Conservation (phyloP, 495 filamentous ascomycete genomes). For the Trichoderma virens region DNA sequence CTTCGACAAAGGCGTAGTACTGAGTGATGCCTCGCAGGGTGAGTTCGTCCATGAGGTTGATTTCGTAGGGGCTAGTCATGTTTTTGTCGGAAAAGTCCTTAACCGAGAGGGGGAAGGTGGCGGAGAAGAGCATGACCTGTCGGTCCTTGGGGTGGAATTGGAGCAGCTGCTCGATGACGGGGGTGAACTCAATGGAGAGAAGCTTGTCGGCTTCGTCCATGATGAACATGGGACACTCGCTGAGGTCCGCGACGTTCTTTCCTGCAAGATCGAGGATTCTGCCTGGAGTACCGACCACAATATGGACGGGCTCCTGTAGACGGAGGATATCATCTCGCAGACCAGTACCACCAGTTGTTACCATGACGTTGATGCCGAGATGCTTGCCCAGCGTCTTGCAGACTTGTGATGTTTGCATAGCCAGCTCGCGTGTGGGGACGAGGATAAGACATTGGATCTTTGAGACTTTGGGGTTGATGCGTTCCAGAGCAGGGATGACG, state of each 20-base stretch:
- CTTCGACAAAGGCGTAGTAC: conserved; percentile 98
- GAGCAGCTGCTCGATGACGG: conserved; percentile 90
- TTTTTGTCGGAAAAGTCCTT: conserved; percentile 98
- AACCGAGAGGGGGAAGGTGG: conserved; percentile 91
- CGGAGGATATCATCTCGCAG: conserved; percentile 96
- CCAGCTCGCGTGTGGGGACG: conserved; percentile 92
- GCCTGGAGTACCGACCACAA: conserved; percentile 94
- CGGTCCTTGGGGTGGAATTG: conserved; percentile 91
- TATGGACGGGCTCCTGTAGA: conserved; percentile 87
- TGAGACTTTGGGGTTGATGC: conserved; percentile 88
- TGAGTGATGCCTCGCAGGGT: conserved; percentile 97
- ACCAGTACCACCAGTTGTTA: conserved; percentile 90
- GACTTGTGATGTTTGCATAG: conserved; percentile 97
- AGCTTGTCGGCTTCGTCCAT: conserved; percentile 99
- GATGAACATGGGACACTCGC: conserved; percentile 91
- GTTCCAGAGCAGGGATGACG: conserved; percentile 89
- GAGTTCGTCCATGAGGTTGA: conserved; percentile 99
- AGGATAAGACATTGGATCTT: conserved; percentile 95
- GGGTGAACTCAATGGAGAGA: conserved; percentile 91
- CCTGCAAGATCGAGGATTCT: conserved; percentile 90
- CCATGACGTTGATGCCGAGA: conserved; percentile 96
- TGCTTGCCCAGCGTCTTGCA: conserved; percentile 98
- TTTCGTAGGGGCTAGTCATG: conserved; percentile 92
- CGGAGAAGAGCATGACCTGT: conserved; percentile 98
- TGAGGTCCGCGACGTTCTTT: conserved; percentile 93